Conservation (phyloP, 1,284 basidiomycete genomes). For the Moesziomyces globuligerus region DNA sequence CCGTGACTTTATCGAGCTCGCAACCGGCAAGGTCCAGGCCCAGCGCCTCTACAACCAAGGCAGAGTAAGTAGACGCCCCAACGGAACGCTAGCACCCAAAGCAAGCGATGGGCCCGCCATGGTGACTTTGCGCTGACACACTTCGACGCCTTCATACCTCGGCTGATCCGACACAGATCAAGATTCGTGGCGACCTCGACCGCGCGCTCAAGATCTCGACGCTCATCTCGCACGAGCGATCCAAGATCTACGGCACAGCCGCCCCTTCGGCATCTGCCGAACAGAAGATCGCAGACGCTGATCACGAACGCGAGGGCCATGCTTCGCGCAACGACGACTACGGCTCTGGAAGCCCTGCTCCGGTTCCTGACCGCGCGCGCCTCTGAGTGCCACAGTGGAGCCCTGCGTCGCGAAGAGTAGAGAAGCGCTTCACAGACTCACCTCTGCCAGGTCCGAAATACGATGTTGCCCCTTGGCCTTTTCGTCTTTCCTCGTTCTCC, state of each 20-base stretch:
- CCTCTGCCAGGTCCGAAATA: no score
- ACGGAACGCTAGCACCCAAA: not conserved
- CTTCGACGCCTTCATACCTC: not conserved
- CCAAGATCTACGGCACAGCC: conserved; percentile 53
- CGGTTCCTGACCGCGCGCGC: conserved; percentile 44
- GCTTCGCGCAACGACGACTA: conserved; percentile 28
- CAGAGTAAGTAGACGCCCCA: conserved; percentile 37
- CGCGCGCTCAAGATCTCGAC: conserved; percentile 48
- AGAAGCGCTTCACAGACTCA: no score
- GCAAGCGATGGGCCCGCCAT: no score
- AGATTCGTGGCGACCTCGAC: conserved; percentile 61
- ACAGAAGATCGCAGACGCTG: conserved; percentile 13
- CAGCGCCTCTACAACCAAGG: conserved; percentile 55
- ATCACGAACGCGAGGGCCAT: conserved; percentile 40
- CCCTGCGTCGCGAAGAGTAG: no score
- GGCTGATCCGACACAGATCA: conserved; percentile 35
- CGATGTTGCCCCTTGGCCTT: no score
- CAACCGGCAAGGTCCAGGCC: conserved; percentile 58
- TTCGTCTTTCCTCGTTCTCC: no score
- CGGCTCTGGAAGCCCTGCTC: conserved; percentile 50
- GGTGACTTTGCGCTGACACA: not conserved
- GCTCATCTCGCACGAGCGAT: conserved; percentile 60
- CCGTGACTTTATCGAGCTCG: conserved; percentile 60
- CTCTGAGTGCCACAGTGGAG: conserved; percentile 11
- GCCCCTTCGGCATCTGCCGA: conserved; percentile 18